phyloP scores from a whole-genome alignment of 2,329 filamentous ascomycete species.

The Ophiostoma quercus region DNA sequence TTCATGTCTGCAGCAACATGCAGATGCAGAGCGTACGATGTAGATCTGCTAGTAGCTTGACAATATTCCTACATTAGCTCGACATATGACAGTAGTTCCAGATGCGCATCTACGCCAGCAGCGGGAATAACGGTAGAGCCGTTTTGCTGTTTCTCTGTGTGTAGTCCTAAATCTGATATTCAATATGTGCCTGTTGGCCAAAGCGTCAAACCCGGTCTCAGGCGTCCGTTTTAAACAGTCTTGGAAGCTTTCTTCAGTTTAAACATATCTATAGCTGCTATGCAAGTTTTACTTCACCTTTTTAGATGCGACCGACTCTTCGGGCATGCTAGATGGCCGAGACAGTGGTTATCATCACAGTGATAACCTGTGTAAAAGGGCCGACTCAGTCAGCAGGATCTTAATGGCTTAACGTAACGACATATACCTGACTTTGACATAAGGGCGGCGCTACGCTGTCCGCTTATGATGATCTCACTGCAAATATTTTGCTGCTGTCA shows the following conservation, averaged over 20 bases:
- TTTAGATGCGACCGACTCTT: neutral
- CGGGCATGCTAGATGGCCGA: neutral
- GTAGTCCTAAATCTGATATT: neutral
- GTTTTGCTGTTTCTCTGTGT: neutral
- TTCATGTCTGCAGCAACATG: neutral
- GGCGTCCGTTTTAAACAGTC: neutral
- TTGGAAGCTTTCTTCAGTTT: neutral
- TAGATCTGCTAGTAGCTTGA: conserved; percentile 1
- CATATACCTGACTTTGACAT: neutral
- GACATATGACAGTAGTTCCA: neutral
- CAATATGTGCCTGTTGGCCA: neutral
- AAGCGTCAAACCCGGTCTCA: neutral
- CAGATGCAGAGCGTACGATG: neutral
- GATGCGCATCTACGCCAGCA: neutral
- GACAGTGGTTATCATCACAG: neutral
- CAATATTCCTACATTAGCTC: neutral
- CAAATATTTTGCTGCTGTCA: neutral
- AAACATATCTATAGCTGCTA: neutral
- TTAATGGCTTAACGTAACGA: neutral
- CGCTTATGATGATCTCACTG: neutral
- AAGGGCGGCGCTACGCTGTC: neutral
- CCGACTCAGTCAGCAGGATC: neutral
- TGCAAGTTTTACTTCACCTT: neutral
- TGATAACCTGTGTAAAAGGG: neutral
- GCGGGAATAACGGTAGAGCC: neutral